These are phyloP conservation scores for Primulina eburnea DNA, from an alignment of 257 asterid species.

Conservation along the genomic window DNA sequence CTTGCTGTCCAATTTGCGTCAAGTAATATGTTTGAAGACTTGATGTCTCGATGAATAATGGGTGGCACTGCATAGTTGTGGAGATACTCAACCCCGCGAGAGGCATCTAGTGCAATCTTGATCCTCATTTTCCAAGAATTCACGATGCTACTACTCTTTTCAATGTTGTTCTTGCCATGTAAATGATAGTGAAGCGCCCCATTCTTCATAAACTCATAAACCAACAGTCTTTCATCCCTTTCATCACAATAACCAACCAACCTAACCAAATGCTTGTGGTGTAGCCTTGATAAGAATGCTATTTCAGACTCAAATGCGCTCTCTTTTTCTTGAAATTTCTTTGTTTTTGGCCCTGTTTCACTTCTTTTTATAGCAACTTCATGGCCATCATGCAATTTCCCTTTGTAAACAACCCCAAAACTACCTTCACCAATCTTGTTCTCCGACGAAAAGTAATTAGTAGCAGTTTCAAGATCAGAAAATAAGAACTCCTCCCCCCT, in stretches of 20 bases:
- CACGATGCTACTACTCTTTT: slow-evolving; percentile 43
- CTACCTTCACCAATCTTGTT: slow-evolving; percentile 87
- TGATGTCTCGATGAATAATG: slow-evolving; percentile 82
- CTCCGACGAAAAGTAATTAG: slow-evolving; percentile 56
- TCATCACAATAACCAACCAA: slow-evolving; percentile 78
- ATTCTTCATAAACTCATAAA: slow-evolving; percentile 81
- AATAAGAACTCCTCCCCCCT: slow-evolving; percentile 72
- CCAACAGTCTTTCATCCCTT: slow-evolving; percentile 70
- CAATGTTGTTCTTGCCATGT: slow-evolving; percentile 57
- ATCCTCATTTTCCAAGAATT: slow-evolving; percentile 88
- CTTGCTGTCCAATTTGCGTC: slow-evolving; percentile 66
- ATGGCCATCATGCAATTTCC: slow-evolving; percentile 62
- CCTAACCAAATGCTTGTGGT: slow-evolving; percentile 84
- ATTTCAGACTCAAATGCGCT: slow-evolving; percentile 78
- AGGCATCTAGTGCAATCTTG: slow-evolving; percentile 69
- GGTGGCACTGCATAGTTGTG: slow-evolving; percentile 86
- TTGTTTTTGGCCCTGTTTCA: slow-evolving; percentile 52
- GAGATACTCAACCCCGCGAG: slow-evolving; percentile 84
- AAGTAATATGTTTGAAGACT: slow-evolving; percentile 74
- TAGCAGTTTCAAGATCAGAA: slow-evolving; percentile 56
- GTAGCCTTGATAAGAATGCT: slow-evolving; percentile 75
- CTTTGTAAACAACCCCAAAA: slow-evolving; percentile 74
- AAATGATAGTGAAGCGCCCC: slow-evolving; percentile 81
- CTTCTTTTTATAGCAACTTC: slow-evolving; percentile 84
- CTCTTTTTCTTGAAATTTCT: slow-evolving; percentile 81